Conservation (phyloP, 1,139 yeast species). For the Sugiyamaella sp. region DNA sequence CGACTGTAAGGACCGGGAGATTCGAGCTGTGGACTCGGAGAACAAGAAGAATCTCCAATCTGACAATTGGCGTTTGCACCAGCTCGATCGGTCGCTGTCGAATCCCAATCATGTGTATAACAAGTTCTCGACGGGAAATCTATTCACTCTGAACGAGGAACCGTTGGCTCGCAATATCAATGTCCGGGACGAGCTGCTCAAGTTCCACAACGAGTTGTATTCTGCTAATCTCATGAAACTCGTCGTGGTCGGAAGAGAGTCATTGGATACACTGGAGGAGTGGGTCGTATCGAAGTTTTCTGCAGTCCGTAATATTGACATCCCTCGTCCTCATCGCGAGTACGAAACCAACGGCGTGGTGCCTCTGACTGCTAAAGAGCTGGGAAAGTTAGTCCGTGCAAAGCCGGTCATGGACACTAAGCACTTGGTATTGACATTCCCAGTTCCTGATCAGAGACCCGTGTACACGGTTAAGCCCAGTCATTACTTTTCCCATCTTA, state of each 20-base stretch:
- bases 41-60: conserved; percentile 91
- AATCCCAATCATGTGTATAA: conserved; percentile 71
- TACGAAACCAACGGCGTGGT: neutral
- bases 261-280: conserved; percentile 64
- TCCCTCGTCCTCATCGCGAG: conserved; percentile 25
- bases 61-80: conserved; percentile 87
- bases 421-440: conserved; percentile 66
- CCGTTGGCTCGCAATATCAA: conserved; percentile 57
- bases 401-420: conserved; percentile 83
- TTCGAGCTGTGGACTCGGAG: conserved; percentile 93
- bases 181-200: conserved; percentile 68
- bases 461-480: conserved; percentile 72
- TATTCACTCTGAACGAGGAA: conserved; percentile 57
- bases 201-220: conserved; percentile 60
- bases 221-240: conserved; percentile 84
- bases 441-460: conserved; percentile 70
- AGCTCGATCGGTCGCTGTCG: conserved; percentile 73
- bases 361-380: conserved; percentile 50
- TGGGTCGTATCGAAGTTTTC: conserved; percentile 76
- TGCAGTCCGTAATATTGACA: conserved; percentile 57
- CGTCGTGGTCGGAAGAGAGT: conserved; percentile 81
- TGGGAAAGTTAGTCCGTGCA: conserved; percentile 61
- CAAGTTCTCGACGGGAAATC: conserved; percentile 76
- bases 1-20: conserved; percentile 86
- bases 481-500: conserved; percentile 71